Conservation (phyloP, 2,329 filamentous ascomycete genomes). For the Fusarium sp. region DNA sequence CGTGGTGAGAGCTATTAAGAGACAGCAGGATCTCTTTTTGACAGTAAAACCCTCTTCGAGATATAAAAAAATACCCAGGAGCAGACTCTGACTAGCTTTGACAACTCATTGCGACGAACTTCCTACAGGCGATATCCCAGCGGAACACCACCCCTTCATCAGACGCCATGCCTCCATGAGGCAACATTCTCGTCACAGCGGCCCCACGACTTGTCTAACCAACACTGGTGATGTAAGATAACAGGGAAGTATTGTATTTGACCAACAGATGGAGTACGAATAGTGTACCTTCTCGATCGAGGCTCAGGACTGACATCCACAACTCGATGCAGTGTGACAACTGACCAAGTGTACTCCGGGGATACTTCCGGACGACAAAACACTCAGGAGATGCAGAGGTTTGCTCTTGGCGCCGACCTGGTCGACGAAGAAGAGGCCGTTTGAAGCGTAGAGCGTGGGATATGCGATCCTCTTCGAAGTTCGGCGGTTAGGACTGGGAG, state of each 20-base stretch:
- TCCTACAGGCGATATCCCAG: conserved; percentile 11
- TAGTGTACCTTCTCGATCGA: conserved; percentile 16
- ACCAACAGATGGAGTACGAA: conserved; percentile 16
- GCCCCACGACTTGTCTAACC: conserved; percentile 30
- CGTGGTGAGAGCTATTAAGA: not conserved
- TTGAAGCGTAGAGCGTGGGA: conserved; percentile 24
- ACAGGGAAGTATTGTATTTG: conserved; percentile 5
- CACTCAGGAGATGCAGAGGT: not conserved
- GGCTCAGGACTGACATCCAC: conserved; percentile 9
- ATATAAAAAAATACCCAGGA: not conserved
- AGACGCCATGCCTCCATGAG: conserved; percentile 26
- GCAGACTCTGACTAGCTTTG: not conserved
- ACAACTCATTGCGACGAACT: conserved; percentile 4
- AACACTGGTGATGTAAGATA: conserved; percentile 3
- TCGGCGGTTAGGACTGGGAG: conserved; percentile 5
- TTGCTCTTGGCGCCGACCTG: conserved; percentile 3
- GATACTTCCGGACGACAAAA: conserved; percentile 31
- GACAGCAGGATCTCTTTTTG: not conserved
- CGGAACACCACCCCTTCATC: conserved; percentile 26
- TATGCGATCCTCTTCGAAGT: conserved; percentile 11
- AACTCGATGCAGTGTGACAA: conserved; percentile 33
- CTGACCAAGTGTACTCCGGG: conserved; percentile 17
- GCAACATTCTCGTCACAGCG: conserved; percentile 20
- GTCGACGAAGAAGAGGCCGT: not conserved
- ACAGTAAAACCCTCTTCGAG: not conserved